Evolutionary conservation across 225 moss, liverwort and hornwort genomes (phyloP), one percentile per base, ranked within the genome.

Genomic region (Straminergon stramineum): DNA sequence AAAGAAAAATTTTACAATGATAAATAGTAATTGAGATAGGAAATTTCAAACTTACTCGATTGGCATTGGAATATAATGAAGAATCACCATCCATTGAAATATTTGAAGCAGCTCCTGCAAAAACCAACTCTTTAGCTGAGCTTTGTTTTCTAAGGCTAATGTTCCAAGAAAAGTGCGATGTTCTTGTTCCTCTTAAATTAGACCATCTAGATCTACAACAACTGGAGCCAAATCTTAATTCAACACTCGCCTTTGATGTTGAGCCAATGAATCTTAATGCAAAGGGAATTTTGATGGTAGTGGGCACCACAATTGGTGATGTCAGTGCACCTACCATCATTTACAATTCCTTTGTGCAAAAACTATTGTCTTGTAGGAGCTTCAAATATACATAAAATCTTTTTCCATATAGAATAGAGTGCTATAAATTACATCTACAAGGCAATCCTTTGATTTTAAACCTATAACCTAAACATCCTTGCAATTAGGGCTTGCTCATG

Each of bases 291-390:
- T 62, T 83, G 43, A 84, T 86, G 84, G 88, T 6, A 32, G 86
- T 82, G 7, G 92, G 56, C 41, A 89, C 76, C 13, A 81, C 61
- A 68, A 58, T 74, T 69, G 64, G 86, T 82, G 88, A 78, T 88
- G 80, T 43, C 43, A 56, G 55, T 70, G 76, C 85, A 90, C 81
- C 88, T 88, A 41, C 91, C 92, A 92, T 94, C 60, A 71, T 58
- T 21, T 63, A 60, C 76, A 89, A 66, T 8, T 84, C 56, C 31
- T 68, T 22, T 67, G 12, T 60, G 23, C 0, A 5, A 6, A 66
- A 81, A 75, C 22, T 39, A 10, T 60, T 75, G 35, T 43, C 12
- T 45, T 55, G 68, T 17, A 61, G 34, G 51, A 61, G 7, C 34
- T 81, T 75, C 65, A 75, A 66, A 75, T n/a, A 23, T 30, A 26